phyloP scores from a whole-genome alignment of 2,329 filamentous ascomycete species.

The Fusarium temperatum region DNA sequence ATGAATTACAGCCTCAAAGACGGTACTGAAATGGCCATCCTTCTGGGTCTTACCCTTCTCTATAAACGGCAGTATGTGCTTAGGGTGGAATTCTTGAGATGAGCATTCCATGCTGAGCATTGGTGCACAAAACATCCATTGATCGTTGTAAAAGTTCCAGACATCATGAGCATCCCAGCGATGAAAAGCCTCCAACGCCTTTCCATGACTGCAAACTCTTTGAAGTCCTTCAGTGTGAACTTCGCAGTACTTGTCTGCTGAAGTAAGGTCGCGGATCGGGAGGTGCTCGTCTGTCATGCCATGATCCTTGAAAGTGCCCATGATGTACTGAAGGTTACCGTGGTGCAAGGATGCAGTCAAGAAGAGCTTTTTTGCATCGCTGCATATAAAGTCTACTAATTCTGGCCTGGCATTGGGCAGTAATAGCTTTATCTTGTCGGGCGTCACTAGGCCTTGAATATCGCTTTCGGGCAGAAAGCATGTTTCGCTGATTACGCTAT shows the following conservation, averaged over 20 bases:
- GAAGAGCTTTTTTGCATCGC: background rate
- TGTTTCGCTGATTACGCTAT: background rate
- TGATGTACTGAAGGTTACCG: background rate
- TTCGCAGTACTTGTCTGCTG: background rate
- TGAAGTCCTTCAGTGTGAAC: background rate
- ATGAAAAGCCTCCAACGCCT: background rate
- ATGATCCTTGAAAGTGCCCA: background rate
- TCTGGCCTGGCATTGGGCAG: background rate
- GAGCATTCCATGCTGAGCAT: background rate
- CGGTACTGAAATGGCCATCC: conserved; percentile 24
- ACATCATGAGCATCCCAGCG: background rate
- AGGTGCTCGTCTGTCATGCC: background rate
- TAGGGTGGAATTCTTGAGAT: background rate
- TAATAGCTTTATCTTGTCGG: background rate
- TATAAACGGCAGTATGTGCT: conserved; percentile 2
- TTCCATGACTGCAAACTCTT: background rate
- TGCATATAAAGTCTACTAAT: background rate
- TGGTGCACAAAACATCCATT: conserved; percentile 6
- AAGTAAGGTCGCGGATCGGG: background rate
- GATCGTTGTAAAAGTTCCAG: background rate
- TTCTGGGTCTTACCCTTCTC: background rate
- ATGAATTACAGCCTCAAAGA: conserved; percentile 9
- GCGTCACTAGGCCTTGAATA: background rate
- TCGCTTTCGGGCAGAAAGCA: background rate
- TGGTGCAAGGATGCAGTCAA: background rate